These are phyloP conservation scores for Lyophyllum atratum DNA, from an alignment of 768 basidiomycete genomes.

Conservation along the genomic window DNA sequence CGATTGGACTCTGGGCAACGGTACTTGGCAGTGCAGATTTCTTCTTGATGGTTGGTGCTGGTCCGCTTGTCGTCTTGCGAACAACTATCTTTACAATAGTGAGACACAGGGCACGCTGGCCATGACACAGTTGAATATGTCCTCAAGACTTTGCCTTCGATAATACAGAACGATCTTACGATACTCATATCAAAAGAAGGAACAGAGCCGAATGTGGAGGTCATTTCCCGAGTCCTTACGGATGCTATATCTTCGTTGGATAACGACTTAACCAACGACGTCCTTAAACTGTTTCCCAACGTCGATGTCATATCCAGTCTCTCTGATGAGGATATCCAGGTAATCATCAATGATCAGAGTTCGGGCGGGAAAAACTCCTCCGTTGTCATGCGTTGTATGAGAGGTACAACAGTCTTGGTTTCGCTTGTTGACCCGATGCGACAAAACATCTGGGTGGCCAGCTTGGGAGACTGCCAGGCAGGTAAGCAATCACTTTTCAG, in stretches of 20 bases:
- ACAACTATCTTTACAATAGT: not conserved
- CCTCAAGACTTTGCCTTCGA: constrained; percentile 30
- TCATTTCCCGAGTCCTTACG: constrained; percentile 33
- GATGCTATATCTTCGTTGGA: constrained; percentile 41
- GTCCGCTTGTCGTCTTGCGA: not conserved
- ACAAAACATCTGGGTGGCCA: constrained; percentile 55
- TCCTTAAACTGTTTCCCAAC: constrained; percentile 46
- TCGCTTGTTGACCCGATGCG: constrained; percentile 44
- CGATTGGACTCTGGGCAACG: constrained; percentile 38
- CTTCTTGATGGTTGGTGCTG: constrained; percentile 46
- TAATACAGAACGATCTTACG: constrained; percentile 28
- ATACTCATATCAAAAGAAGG: constrained; percentile 10
- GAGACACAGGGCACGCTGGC: constrained; percentile 42
- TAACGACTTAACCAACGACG: constrained; percentile 32
- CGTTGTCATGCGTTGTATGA: constrained; percentile 46
- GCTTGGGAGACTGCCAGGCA: constrained; percentile 58
- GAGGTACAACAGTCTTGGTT: constrained; percentile 52
- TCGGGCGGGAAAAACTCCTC: constrained; percentile 31
- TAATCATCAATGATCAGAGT: constrained; percentile 41
- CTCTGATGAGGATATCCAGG: constrained; percentile 39
- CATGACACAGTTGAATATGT: constrained; percentile 48
- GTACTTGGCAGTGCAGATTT: constrained; percentile 45
- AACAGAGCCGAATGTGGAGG: constrained; percentile 2
- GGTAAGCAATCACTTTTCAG: constrained; percentile 32
- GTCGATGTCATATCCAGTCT: constrained; percentile 29